Conservation (phyloP, 1,284 basidiomycete genomes). For the Phenoliferia sp. region DNA sequence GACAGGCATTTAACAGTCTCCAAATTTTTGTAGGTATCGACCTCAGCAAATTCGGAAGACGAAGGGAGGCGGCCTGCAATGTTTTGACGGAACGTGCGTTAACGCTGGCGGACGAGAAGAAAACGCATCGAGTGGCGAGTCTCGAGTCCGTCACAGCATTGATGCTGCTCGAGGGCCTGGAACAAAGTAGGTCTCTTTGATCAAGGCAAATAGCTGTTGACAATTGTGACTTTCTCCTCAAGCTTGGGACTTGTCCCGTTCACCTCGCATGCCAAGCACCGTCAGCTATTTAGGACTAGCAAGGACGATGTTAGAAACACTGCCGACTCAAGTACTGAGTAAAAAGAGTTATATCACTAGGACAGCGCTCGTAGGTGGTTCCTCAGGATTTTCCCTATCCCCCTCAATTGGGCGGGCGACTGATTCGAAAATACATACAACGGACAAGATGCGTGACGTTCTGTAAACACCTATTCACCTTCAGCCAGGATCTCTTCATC, state of each 20-base stretch:
- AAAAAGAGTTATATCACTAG: neutral
- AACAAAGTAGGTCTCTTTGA: neutral
- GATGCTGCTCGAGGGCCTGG: neutral
- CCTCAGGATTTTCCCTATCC: no score
- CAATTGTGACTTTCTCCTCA: neutral
- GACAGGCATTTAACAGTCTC: no score
- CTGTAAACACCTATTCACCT: neutral
- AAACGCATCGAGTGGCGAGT: neutral
- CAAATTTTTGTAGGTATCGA: neutral
- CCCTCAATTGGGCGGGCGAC: no score
- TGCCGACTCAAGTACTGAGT: neutral
- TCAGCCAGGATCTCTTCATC: neutral
- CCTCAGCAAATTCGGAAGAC: neutral
- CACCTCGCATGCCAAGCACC: neutral
- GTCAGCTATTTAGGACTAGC: no score
- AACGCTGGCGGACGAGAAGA: neutral
- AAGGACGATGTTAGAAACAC: neutral
- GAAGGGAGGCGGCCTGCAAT: neutral
- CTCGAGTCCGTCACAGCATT: neutral
- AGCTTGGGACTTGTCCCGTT: neutral
- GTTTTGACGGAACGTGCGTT: neutral
- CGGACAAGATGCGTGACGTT: neutral
- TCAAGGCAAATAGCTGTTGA: neutral
- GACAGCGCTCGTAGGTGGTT: neutral
- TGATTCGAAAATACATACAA: neutral